Evolutionary conservation across 805 yeast species (phyloP).

Genomic region (Scheffersomyces amazonensis): DNA sequence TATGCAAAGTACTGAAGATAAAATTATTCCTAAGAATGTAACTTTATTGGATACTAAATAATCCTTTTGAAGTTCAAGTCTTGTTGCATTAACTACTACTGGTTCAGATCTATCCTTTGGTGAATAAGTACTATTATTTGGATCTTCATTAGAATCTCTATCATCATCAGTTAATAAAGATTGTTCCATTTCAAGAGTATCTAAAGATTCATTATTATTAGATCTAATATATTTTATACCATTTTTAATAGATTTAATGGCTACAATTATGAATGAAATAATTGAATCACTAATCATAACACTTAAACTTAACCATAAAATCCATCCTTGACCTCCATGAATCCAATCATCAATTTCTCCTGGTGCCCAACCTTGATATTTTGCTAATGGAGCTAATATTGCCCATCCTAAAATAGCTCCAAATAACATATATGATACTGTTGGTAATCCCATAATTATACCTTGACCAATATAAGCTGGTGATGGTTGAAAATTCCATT

Average conservation of each 20-base stretch:
- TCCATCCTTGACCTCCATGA: slow-evolving; percentile 95
- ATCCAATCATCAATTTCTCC: slow-evolving; percentile 92
- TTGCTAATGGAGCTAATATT: slow-evolving; percentile 77
- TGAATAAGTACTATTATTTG: slow-evolving; percentile 3
- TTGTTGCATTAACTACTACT: neutral
- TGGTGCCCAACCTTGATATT: slow-evolving; percentile 76
- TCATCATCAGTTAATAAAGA: slow-evolving; percentile 1
- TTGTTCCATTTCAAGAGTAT: neutral
- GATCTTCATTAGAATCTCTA: slow-evolving; percentile 3
- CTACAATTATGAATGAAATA: slow-evolving; percentile 70
- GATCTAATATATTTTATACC: slow-evolving; percentile 5
- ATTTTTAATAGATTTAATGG: slow-evolving; percentile 37
- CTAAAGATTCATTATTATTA: neutral
- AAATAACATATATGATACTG: slow-evolving; percentile 85
- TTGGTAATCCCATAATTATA: slow-evolving; percentile 92
- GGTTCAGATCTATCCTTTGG: neutral
- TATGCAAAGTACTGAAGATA: slow-evolving; percentile 68
- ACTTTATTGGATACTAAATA: slow-evolving; percentile 50
- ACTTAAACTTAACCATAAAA: slow-evolving; percentile 87
- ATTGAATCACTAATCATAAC: slow-evolving; percentile 93
- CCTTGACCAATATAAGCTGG: slow-evolving; percentile 99
- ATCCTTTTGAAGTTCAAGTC: slow-evolving; percentile 10
- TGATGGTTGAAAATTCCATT: slow-evolving; percentile 91
- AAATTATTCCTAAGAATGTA: slow-evolving; percentile 57
- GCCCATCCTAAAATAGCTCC: slow-evolving; percentile 95